Conservation (phyloP, 2,329 filamentous ascomycete genomes). For the Cladorrhinum sp. region DNA sequence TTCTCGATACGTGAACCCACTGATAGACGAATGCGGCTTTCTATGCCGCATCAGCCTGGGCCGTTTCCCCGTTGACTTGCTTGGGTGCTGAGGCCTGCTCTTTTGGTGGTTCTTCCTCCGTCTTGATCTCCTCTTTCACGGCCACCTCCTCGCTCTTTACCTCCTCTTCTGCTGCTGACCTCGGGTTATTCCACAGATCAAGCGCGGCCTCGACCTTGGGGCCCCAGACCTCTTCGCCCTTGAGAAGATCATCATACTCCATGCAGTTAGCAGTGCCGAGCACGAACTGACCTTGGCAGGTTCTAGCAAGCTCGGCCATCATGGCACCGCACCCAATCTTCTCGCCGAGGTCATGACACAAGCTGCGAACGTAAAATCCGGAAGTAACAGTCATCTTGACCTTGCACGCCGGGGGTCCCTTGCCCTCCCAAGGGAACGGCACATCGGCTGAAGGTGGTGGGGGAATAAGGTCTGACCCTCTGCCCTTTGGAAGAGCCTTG, state of each 20-base stretch:
- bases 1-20: background rate
- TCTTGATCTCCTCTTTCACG: constrained; percentile 8
- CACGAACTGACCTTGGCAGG: constrained; percentile 76
- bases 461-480: constrained; percentile 54
- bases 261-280: constrained; percentile 69
- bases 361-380: constrained; percentile 92
- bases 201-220: constrained; percentile 65
- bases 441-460: constrained; percentile 45
- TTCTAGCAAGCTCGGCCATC: constrained; percentile 82
- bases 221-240: constrained; percentile 79
- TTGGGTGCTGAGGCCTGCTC: background rate
- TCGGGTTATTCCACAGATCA: constrained; percentile 30
- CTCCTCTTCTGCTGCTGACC: constrained; percentile 19
- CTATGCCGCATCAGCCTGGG: background rate
- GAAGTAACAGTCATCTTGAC: constrained; percentile 91
- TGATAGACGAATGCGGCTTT: background rate
- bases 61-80: background rate
- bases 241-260: constrained; percentile 71
- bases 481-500: constrained; percentile 45
- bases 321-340: constrained; percentile 77
- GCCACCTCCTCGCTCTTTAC: constrained; percentile 5
- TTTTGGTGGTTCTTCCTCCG: constrained; percentile 2
- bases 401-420: constrained; percentile 71
- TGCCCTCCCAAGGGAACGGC: constrained; percentile 56
- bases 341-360: constrained; percentile 86